These are phyloP conservation scores for Pichia ethanolica DNA, from an alignment of 805 yeast species.

Conservation along the genomic window DNA sequence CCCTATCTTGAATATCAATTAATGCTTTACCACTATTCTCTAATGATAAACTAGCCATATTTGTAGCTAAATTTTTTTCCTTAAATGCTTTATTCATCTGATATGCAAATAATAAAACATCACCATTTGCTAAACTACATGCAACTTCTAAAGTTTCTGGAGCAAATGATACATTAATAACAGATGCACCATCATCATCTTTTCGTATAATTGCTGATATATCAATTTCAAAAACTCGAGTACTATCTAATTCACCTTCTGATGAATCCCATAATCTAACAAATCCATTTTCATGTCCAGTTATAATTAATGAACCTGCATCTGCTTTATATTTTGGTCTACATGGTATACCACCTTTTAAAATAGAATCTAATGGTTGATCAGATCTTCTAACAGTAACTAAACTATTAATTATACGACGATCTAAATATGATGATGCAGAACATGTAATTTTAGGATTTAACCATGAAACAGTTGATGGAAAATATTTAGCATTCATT, in stretches of 20 bases:
- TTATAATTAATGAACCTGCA: conserved; percentile 53
- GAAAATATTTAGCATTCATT: conserved; percentile 54
- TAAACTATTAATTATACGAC: conserved; percentile 23
- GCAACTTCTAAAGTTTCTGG: conserved; percentile 71
- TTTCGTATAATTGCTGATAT: conserved; percentile 40
- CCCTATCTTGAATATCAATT: conserved; percentile 46
- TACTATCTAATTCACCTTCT: conserved; percentile 58
- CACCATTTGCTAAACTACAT: conserved; percentile 60
- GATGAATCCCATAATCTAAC: conserved; percentile 82
- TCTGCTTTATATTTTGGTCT: conserved; percentile 42
- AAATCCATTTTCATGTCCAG: conserved; percentile 84
- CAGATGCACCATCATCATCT: conserved; percentile 37
- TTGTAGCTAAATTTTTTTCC: conserved; percentile 20
- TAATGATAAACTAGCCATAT: conserved; percentile 3
- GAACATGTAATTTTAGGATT: conserved; percentile 63
- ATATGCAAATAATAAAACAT: conserved; percentile 67
- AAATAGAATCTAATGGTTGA: conserved; percentile 28
- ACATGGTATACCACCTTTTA: conserved; percentile 77
- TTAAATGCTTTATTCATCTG: conserved; percentile 44
- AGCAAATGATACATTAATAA: conserved; percentile 62
- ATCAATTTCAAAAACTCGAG: conserved; percentile 52
- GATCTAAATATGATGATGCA: conserved; percentile 37
- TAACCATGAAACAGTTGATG: conserved; percentile 73
- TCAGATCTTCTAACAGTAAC: conserved; percentile 37
- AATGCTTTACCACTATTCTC: conserved; percentile 13